Evolutionary conservation across 129 eudicot genomes (phyloP).

Genomic region (Flaveria bidentis): DNA sequence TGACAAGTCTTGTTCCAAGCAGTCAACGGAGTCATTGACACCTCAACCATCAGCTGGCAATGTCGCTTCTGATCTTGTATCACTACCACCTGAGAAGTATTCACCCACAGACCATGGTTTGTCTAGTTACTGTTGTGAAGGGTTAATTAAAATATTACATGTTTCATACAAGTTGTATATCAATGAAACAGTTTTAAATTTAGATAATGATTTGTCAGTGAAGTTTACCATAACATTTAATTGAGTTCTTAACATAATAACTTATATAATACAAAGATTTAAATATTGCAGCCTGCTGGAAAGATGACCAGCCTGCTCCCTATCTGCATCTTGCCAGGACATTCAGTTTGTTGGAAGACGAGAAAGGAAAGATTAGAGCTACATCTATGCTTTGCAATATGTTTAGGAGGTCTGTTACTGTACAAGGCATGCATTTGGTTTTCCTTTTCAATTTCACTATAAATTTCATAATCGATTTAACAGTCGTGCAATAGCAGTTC

Average conservation of each 20-base stretch:
- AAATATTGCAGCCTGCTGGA: constrained; percentile 92
- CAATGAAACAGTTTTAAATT: constrained; percentile 7
- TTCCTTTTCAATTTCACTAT: neutral
- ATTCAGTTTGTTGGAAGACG: constrained; percentile 72
- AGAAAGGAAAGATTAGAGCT: constrained; percentile 90
- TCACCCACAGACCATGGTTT: constrained; percentile 86
- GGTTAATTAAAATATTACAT: constrained; percentile 6
- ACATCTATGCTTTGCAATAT: constrained; percentile 91
- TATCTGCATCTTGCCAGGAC: constrained; percentile 87
- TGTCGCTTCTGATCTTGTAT: constrained; percentile 42
- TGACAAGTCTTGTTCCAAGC: constrained; percentile 28
- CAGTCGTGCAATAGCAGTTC: neutral
- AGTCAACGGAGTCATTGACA: constrained; percentile 24
- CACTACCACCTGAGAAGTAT: constrained; percentile 72
- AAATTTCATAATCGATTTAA: constrained; percentile 9
- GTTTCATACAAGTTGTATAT: constrained; percentile 16
- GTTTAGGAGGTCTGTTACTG: constrained; percentile 87
- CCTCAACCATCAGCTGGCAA: constrained; percentile 36
- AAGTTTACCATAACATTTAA: neutral
- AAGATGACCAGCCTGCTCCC: constrained; percentile 72
- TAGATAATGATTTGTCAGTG: constrained; percentile 8
- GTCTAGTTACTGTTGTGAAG: constrained; percentile 40
- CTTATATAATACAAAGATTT: constrained; percentile 28
- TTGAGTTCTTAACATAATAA: constrained; percentile 7
- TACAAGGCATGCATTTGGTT: constrained; percentile 7